Percentiles rank a stretch among this genome's conserved stretches.
phyloP scores from a whole-genome alignment of 148 eudicot species.

The Cornus kousa region DNA sequence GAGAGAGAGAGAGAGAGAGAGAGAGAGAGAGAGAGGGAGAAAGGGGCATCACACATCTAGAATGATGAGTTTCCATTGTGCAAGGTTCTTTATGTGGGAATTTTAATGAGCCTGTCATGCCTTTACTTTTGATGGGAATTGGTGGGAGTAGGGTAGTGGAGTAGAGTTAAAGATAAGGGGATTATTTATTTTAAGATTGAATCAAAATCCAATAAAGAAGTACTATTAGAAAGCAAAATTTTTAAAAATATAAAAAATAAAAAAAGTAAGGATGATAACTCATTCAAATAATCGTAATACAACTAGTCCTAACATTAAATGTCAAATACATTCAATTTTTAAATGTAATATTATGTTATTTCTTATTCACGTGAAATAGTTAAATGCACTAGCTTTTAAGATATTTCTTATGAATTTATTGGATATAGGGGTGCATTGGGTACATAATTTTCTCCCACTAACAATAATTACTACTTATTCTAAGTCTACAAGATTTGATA shows the following conservation, averaged over 20 bases:
- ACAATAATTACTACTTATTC: not conserved
- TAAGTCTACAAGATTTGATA: not conserved
- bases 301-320: no score
- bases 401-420: no score
- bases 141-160: not conserved
- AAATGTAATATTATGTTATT: no score
- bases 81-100: not conserved
- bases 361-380: no score
- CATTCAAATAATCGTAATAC: no score
- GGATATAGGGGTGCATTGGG: not conserved
- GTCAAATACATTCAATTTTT: no score
- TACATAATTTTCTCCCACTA: conserved; percentile 1
- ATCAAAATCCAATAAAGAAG: not conserved
- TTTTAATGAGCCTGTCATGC: not conserved
- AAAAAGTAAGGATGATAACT: no score
- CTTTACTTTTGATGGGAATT: not conserved
- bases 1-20: not conserved
- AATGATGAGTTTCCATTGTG: not conserved
- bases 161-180: not conserved
- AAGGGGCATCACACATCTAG: not conserved
- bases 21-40: not conserved
- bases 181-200: not conserved
- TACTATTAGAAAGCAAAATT: not conserved
- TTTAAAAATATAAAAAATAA: no score
- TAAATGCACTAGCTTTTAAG: no score